Base-by-base conservation (phyloP, 2,329 filamentous ascomycete genomes). In the Nothophaeocryptopus gaeumannii region DNA sequence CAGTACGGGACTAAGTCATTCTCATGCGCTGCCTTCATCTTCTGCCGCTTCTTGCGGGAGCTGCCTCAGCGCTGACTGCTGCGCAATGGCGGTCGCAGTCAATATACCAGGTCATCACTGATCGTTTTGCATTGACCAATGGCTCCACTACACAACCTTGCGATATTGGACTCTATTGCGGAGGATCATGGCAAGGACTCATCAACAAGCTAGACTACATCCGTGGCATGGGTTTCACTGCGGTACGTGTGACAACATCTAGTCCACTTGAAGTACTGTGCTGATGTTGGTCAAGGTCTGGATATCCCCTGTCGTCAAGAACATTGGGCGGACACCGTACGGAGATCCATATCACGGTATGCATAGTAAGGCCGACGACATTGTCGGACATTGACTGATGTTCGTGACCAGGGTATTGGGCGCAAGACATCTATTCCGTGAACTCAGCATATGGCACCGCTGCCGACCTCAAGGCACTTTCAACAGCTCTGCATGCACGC, bases 101-200 rank as follows among this genome's bases (percentile, higher is more conserved):
- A 33, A 81, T 82, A 45, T 83, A 83, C 62, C 80, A 82, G 67
- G 73, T 77, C 30, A 63, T 83, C 56, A 81, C 79, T 2, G 79
- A 82, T 59, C 77, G 80, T 2, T 74, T 80, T 50, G 80, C 78
- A 2, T 73, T 73, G 7, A 72, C 67, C 2, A 68, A 72, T 54
- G 76, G 74, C 30, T 72, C 69, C 2, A 71, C 68, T 2, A 73
- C 75, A 13, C 67, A 64, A 16, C 50, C 68, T 1, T 80, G 78
- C 59, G 68, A 72, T 42, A 59, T 65, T 12, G 55, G 55, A 11
- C 53, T 55, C 36, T 76, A 76, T 49, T 79, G 76, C 50, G 76
- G 76, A 43, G 75, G 75, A 2, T 74, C 73, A 39, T 77, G 70
- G 70, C 62, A 65, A 53, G 74, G 74, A 4, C 68, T 74, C 8